These are phyloP conservation scores for Lasiosphaeria miniovina DNA, from an alignment of 495 filamentous ascomycete genomes.

Conservation along the genomic window DNA sequence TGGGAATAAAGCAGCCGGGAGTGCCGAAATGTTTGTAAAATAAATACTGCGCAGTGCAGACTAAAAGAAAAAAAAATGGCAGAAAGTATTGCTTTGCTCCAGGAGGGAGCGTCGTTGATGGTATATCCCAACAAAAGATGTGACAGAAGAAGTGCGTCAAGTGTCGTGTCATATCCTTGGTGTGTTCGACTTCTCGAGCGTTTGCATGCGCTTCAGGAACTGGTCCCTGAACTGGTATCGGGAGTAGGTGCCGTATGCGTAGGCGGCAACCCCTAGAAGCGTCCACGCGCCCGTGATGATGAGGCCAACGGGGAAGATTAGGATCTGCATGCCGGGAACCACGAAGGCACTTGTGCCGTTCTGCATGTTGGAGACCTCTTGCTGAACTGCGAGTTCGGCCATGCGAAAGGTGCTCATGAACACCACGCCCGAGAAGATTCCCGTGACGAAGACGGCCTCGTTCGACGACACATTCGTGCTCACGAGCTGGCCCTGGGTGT, in stretches of 20 bases:
- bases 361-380: constrained; percentile 28
- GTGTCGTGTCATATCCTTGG: constrained; percentile 31
- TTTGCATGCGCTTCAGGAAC: constrained; percentile 54
- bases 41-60: neutral
- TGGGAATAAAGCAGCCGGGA: neutral
- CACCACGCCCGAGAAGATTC: constrained; percentile 57
- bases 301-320: constrained; percentile 66
- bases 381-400: constrained; percentile 40
- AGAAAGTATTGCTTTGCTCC: neutral
- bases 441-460: constrained; percentile 66
- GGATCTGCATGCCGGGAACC: constrained; percentile 62
- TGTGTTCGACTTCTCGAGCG: constrained; percentile 32
- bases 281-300: constrained; percentile 64
- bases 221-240: constrained; percentile 62
- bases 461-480: constrained; percentile 60
- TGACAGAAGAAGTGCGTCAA: neutral
- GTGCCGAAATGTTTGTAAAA: neutral
- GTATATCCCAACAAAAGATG: neutral
- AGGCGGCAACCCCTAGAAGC: constrained; percentile 49
- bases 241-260: constrained; percentile 60
- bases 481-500: constrained; percentile 41
- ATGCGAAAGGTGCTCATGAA: constrained; percentile 40
- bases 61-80: neutral
- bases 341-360: constrained; percentile 55
- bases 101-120: neutral